These are phyloP conservation scores for Candida broadrunensis DNA, from an alignment of 805 yeast species.

Conservation along the genomic window DNA sequence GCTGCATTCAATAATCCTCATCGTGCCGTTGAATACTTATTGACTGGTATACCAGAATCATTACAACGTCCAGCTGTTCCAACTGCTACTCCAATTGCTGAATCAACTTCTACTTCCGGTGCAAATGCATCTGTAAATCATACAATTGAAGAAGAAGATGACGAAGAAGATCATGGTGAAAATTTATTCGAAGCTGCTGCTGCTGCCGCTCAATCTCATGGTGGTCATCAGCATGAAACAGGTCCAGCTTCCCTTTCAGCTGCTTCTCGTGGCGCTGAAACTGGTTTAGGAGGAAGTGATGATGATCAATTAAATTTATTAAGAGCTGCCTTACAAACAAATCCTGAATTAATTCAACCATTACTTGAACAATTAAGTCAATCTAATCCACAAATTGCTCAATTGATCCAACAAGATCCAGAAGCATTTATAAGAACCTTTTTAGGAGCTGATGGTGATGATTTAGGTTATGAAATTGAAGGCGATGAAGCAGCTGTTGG, in stretches of 20 bases:
- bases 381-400: conserved; percentile 81
- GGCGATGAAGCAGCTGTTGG: conserved; percentile 26
- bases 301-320: conserved; percentile 52
- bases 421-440: conserved; percentile 79
- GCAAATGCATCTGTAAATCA: conserved; percentile 16
- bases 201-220: conserved; percentile 26
- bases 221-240: conserved; percentile 28
- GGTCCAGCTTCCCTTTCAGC: conserved; percentile 29
- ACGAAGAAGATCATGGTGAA: conserved; percentile 30
- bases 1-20: conserved; percentile 98
- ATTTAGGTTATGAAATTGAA: conserved; percentile 36
- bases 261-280: conserved; percentile 20
- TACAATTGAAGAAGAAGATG: conserved; percentile 29
- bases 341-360: conserved; percentile 86
- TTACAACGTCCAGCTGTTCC: conserved; percentile 34
- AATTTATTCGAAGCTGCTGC: conserved; percentile 56
- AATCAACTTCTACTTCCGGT: conserved; percentile 17
- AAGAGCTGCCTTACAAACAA: conserved; percentile 74
- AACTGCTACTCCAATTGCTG: conserved; percentile 19
- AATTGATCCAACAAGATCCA: conserved; percentile 78
- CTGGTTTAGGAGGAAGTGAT: conserved; percentile 41
- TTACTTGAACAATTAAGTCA: conserved; percentile 78
- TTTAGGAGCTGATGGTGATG: conserved; percentile 59
- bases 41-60: conserved; percentile 83
- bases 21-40: conserved; percentile 91